These are phyloP conservation scores for Naganishia sp. DNA, from an alignment of 1,284 basidiomycete species.

Conservation along the genomic window DNA sequence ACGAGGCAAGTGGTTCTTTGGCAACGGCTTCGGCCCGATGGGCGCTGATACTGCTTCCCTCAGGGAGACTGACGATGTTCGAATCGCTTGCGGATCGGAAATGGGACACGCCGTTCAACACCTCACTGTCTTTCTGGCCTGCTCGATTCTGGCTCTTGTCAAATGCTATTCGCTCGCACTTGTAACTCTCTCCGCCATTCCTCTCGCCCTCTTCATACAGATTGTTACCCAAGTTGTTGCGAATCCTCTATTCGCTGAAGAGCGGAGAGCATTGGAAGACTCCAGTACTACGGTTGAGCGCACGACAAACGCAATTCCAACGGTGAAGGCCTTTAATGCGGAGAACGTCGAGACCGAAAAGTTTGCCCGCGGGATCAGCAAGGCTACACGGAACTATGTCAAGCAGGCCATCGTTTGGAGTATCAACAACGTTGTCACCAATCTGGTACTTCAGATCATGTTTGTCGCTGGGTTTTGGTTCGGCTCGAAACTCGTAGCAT, in stretches of 20 bases:
- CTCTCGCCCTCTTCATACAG: slow-evolving; percentile 74
- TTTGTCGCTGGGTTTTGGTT: slow-evolving; percentile 98
- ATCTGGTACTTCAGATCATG: slow-evolving; percentile 83
- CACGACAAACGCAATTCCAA: slow-evolving; percentile 74
- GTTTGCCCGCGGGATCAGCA: slow-evolving; percentile 58
- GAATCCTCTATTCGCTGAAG: slow-evolving; percentile 66
- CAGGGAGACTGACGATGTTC: slow-evolving; percentile 93
- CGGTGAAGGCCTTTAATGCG: slow-evolving; percentile 96
- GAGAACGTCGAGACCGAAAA: slow-evolving; percentile 63
- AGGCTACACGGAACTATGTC: slow-evolving; percentile 58
- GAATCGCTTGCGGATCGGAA: slow-evolving; percentile 75
- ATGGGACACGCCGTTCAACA: slow-evolving; percentile 78
- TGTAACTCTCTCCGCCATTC: slow-evolving; percentile 88
- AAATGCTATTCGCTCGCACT: slow-evolving; percentile 82
- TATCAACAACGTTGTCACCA: slow-evolving; percentile 65
- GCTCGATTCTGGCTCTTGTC: slow-evolving; percentile 76
- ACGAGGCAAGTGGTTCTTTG: slow-evolving; percentile 63
- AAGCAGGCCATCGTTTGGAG: slow-evolving; percentile 73
- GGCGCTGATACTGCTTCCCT: background rate
- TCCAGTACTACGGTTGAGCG: slow-evolving; percentile 80
- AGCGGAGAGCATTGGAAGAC: slow-evolving; percentile 67
- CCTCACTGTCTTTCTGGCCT: slow-evolving; percentile 73
- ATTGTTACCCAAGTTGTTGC: slow-evolving; percentile 67
- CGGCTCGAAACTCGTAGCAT: slow-evolving; percentile 79
- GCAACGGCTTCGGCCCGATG: too few relatives aligned